Evolutionary conservation across 2,329 filamentous ascomycete genomes (phyloP).

Genomic region (Aphanocladium album): DNA sequence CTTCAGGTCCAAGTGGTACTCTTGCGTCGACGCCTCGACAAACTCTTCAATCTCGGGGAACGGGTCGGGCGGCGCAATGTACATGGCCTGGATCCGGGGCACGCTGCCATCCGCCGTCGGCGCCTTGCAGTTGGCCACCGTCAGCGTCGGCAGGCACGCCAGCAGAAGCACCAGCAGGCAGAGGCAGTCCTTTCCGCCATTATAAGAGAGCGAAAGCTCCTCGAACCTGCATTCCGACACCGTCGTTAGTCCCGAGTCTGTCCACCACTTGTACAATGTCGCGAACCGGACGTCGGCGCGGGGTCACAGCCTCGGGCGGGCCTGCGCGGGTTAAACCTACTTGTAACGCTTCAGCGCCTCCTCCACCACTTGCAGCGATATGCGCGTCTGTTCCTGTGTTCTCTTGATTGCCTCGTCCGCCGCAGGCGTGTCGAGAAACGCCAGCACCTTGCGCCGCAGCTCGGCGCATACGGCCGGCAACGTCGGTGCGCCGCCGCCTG

Average conservation of each 20-base stretch:
- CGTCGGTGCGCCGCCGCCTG: neutral
- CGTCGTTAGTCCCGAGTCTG: neutral
- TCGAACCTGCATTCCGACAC: constrained; percentile 51
- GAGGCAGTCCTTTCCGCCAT: constrained; percentile 96
- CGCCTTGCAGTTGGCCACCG: constrained; percentile 13
- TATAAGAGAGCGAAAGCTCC: constrained; percentile 87
- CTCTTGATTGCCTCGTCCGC: constrained; percentile 2
- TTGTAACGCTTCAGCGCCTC: constrained; percentile 71
- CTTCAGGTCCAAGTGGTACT: constrained; percentile 71
- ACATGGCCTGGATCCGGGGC: constrained; percentile 65
- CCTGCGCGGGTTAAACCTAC: constrained; percentile 43
- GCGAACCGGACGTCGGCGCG: neutral
- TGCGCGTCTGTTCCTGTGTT: constrained; percentile 64
- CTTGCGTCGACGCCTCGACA: constrained; percentile 58
- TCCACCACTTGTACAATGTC: too few species aligned
- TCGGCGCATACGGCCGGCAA: constrained; percentile 10
- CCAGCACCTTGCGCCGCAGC: constrained; percentile 13
- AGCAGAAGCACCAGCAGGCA: constrained; percentile 87
- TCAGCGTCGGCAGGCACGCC: constrained; percentile 44
- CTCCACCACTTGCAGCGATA: constrained; percentile 67
- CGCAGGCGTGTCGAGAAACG: constrained; percentile 10
- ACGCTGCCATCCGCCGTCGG: constrained; percentile 12
- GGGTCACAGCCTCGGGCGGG: too few species aligned
- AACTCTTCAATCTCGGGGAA: constrained; percentile 86
- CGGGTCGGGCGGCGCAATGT: constrained; percentile 79